Conservation (phyloP, 495 filamentous ascomycete genomes). For the Xylaria telfairii region DNA sequence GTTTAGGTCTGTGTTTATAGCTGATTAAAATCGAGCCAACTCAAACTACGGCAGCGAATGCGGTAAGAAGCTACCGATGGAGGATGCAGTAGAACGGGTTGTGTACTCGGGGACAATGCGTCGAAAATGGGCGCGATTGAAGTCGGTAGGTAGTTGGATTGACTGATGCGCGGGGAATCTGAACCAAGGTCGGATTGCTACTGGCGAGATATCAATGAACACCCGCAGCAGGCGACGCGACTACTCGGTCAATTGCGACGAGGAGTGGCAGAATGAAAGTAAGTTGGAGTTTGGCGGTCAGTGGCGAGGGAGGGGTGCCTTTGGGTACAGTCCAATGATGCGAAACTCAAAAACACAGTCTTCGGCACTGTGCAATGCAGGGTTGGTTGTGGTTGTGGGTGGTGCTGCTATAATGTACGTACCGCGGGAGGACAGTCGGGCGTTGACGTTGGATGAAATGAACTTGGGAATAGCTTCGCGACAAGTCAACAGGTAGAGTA, state of each 20-base stretch:
- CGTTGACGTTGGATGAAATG: not conserved
- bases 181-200: not conserved
- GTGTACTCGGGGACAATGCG: not conserved
- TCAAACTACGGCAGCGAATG: too few species aligned
- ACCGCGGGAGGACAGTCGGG: not conserved
- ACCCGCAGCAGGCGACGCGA: not conserved
- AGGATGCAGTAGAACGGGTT: not conserved
- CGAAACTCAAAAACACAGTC: not conserved
- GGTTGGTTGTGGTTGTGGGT: not conserved
- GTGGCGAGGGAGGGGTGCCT: not conserved
- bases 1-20: not conserved
- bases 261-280: not conserved
- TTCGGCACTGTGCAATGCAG: not conserved
- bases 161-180: not conserved
- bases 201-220: not conserved
- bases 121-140: not conserved
- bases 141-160: not conserved
- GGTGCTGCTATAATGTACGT: not conserved
- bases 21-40: not conserved
- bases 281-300: not conserved
- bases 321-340: not conserved
- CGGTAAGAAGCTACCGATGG: not conserved
- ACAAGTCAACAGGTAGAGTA: not conserved
- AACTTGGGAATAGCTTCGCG: slow-evolving; percentile 17
- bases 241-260: not conserved